phyloP scores from a whole-genome alignment of 225 moss, liverwort and hornwort genomes.

The Sphagnum tenellum region DNA sequence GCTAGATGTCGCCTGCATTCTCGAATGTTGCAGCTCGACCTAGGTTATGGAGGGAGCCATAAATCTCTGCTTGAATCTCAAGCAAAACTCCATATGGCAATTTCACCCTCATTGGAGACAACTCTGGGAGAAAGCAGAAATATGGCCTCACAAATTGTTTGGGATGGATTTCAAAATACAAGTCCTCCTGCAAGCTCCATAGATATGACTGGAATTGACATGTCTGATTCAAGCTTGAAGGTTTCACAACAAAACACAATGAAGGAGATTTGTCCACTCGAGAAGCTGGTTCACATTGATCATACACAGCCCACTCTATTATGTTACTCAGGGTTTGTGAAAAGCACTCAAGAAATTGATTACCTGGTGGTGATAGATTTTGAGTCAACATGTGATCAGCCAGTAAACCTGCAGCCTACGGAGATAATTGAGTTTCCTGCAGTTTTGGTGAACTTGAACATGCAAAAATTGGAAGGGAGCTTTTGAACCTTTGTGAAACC shows the following conservation, averaged over 20 bases:
- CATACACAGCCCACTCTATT: slow-evolving; percentile 17
- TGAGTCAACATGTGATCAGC: slow-evolving; percentile 28
- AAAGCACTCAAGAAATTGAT: slow-evolving; percentile 21
- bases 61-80: neutral
- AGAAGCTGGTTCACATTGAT: neutral
- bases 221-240: neutral
- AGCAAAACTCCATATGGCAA: neutral
- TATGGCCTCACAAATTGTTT: too few relatives aligned
- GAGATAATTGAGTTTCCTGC: slow-evolving; percentile 36
- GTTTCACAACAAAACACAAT: neutral
- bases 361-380: slow-evolving; percentile 38
- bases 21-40: neutral
- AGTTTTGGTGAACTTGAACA: slow-evolving; percentile 28
- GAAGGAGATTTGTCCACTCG: neutral
- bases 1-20: neutral
- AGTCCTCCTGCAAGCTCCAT: neutral
- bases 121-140: too few relatives aligned
- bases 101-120: neutral
- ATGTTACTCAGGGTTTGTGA: slow-evolving; percentile 10
- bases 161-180: too few relatives aligned
- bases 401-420: slow-evolving; percentile 8
- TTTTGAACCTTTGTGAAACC: slow-evolving; percentile 38
- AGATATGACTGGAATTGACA: neutral
- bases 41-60: neutral
- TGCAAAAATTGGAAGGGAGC: slow-evolving; percentile 13